These are phyloP conservation scores for Sinapis alba DNA, from an alignment of 441 rosid species.

Conservation along the genomic window DNA sequence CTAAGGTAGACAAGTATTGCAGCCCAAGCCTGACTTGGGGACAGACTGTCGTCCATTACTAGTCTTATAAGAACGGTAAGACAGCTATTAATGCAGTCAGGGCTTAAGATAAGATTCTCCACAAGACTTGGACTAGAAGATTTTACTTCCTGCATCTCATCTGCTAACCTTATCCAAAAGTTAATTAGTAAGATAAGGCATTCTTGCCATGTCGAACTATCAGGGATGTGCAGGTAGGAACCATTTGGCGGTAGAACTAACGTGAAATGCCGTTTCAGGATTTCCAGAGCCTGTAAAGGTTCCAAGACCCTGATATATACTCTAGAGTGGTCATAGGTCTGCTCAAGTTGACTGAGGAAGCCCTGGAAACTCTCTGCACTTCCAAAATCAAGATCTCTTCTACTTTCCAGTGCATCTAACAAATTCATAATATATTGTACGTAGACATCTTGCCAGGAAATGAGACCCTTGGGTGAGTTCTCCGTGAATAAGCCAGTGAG, in stretches of 20 bases:
- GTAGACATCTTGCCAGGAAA: conserved; percentile 78
- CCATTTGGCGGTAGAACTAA: conserved; percentile 53
- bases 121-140: conserved; percentile 39
- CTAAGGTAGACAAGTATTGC: conserved; percentile 58
- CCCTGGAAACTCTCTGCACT: conserved; percentile 78
- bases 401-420: conserved; percentile 58
- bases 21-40: conserved; percentile 94
- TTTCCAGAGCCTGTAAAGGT: conserved; percentile 69
- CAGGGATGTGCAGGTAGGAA: conserved; percentile 58
- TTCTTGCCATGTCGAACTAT: conserved; percentile 94
- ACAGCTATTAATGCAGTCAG: conserved; percentile 64
- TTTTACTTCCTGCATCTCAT: conserved; percentile 74
- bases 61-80: conserved; percentile 71
- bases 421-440: conserved; percentile 58
- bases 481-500: conserved; percentile 50
- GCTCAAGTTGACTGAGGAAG: conserved; percentile 69
- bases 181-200: conserved; percentile 75
- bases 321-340: conserved; percentile 60
- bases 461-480: conserved; percentile 59
- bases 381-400: conserved; percentile 50
- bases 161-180: conserved; percentile 82
- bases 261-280: conserved; percentile 64
- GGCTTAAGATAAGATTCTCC: conserved; percentile 51
- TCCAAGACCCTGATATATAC: conserved; percentile 65
- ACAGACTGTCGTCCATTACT: conserved; percentile 85